Base-by-base conservation (phyloP, 345 rosid species). In the Geranium brycei region DNA sequence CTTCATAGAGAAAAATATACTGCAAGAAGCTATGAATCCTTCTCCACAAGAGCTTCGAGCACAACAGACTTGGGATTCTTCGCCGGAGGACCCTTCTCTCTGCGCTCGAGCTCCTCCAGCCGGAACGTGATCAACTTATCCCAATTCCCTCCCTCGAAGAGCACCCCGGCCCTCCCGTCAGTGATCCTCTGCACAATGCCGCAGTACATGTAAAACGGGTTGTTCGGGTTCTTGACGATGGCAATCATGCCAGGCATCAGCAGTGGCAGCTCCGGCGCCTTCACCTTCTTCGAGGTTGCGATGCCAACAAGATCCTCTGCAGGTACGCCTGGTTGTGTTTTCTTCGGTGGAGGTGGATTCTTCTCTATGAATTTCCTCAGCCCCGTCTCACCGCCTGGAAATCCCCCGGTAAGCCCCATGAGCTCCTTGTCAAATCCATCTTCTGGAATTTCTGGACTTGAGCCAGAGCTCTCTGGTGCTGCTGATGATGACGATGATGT, bases 161-260 rank as follows among this genome's bases (percentile, higher is more conserved):
- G 73, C 14, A 92, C 95, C 51, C 95, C 97, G 0, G 95, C 96
- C 72, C 85, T 89, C 4, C 95, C 98, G 70, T 92, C 97, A 0
- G 95, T 86, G 70, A 92, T 92, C 60, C 97, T 73, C 79, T 89
- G 99, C 64, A 89, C 95, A 58, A 93, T 85, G 69, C 95, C 95
- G 35, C 91, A 83, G 68, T 87, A 89, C 97, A 80, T 87, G 79
- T 87, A 82, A 64, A 70, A 89, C 0, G 96, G 99, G 60, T 70
- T 86, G 73, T 89, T 87, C 0, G 81, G 80, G 75, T 87, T 87
- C 79, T 82, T 86, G 35, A 87, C 96, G 35, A 89, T 74, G 32
- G 89, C 96, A 1, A 87, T 82, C 99, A 87, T 89, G 19, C 97
- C 95, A 0, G 96, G 99, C 96, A 89, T 80, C 30, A 87, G 80